Evolutionary conservation across 2,329 filamentous ascomycete species (phyloP), one percentile per base, ranked within the genome.

Genomic region (Trichoderma sp.): DNA sequence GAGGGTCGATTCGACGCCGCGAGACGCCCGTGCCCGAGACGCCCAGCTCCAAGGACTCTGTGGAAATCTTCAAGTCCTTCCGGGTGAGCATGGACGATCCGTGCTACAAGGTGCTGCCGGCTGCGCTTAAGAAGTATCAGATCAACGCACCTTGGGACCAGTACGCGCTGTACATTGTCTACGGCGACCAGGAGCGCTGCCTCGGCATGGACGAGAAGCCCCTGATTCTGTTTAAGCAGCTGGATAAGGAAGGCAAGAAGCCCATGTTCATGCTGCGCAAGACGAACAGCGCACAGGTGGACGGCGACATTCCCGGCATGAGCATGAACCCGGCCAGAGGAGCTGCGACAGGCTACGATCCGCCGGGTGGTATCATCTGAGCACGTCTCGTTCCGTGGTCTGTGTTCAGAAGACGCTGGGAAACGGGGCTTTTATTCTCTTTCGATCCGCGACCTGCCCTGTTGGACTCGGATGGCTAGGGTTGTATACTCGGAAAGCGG

Each of bases 21-120:
- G 85, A 87, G 73, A 88, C 86, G 1, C 86, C 86, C 0, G 86
- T 84, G 1, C 84, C 85, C 21, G 86, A 89, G 68, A 88, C 86
- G 1, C 84, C 86, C 0, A 82, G 80, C 66, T 77, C 80, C 28
- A 82, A 80, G 72, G 84, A 83, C 66, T 87, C 86, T 1, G 93
- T 97, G 66, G 95, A 99, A 77, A 97, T 99, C 66, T 98, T 98
- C 87, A 99, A 99, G 77, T 96, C 92, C 1, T 99, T 99, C 85
- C 89, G 94, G 45, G 95, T 99, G 68, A 95, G 91, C 75, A 96
- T 98, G 85, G 95, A 99, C 71, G 95, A 99, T 74, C 95, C 95
- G 3, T 99, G 95, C 79, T 91, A 97, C 81, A 97, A 97, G 76
- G 95, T 99, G 30, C 83, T 99, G 2, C 95, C 95, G 1, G 95